A percentile compares a stretch with the other conserved stretches of the same genome.
Evolutionary conservation across 129 eudicot species (phyloP).

Genomic region (Flaveria robusta): DNA sequence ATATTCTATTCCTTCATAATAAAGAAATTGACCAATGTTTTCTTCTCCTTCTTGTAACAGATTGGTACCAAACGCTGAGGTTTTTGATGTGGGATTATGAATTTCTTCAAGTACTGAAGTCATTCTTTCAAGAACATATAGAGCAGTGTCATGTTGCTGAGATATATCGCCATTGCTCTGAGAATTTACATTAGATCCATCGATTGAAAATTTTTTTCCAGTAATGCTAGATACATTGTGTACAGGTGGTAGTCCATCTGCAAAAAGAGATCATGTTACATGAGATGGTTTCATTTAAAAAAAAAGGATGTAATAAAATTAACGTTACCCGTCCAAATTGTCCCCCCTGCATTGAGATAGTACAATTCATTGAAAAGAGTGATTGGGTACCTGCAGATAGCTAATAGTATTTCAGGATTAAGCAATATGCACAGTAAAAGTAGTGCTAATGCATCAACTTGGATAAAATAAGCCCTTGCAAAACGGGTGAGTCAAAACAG

Average conservation of each 20-base stretch:
- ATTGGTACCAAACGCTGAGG: slow-evolving; percentile 79
- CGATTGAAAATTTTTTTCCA: slow-evolving; percentile 58
- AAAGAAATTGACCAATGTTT: slow-evolving; percentile 91
- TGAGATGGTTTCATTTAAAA: slow-evolving; percentile 8
- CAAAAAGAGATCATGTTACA: slow-evolving; percentile 16
- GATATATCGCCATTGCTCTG: slow-evolving; percentile 27
- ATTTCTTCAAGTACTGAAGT: slow-evolving; percentile 69
- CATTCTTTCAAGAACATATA: slow-evolving; percentile 68
- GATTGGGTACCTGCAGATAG: slow-evolving; percentile 71
- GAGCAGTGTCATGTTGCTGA: slow-evolving; percentile 55
- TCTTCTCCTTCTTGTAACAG: slow-evolving; percentile 77
- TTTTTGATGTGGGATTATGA: slow-evolving; percentile 49
- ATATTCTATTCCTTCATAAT: slow-evolving; percentile 87
- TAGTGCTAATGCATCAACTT: background rate
- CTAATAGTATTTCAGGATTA: slow-evolving; percentile 29
- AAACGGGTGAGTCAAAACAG: background rate
- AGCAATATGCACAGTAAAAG: slow-evolving; percentile 5
- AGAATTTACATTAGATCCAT: slow-evolving; percentile 33
- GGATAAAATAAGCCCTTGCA: background rate
- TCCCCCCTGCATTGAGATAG: slow-evolving; percentile 89
- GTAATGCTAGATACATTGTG: slow-evolving; percentile 58
- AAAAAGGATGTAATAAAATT: background rate
- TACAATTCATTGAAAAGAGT: slow-evolving; percentile 95
- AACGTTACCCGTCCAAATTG: slow-evolving; percentile 89
- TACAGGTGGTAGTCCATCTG: slow-evolving; percentile 85